phyloP scores from a whole-genome alignment of 306 rosid species.

The Oemleria cerasiformis region DNA sequence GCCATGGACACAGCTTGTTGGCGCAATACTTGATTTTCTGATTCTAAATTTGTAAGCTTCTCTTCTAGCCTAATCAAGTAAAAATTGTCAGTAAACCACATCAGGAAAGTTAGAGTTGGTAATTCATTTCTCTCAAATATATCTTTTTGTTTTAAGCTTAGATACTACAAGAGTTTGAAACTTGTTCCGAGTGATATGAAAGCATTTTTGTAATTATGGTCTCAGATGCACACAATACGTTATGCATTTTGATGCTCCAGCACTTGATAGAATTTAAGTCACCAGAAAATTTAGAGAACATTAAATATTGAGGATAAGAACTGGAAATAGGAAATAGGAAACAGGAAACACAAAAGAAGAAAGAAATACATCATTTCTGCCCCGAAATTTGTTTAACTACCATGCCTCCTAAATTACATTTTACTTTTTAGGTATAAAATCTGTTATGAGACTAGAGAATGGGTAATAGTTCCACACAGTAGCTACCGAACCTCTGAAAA shows the following conservation, averaged over 20 bases:
- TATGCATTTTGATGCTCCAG: background rate
- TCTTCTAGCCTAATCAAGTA: conserved; percentile 77
- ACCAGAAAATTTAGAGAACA: no score
- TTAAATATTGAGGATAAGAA: no score
- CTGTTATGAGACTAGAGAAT: no score
- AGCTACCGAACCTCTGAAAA: no score
- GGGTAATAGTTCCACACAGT: no score
- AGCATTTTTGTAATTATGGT: background rate
- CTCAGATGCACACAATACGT: background rate
- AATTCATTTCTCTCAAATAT: conserved; percentile 11
- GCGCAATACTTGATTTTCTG: conserved; percentile 84
- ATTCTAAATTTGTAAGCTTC: conserved; percentile 72
- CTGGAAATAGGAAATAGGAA: no score
- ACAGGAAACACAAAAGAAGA: no score
- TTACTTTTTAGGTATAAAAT: no score
- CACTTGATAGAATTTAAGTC: no score
- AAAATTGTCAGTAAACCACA: conserved; percentile 34
- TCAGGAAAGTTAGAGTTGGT: conserved; percentile 15
- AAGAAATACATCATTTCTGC: no score
- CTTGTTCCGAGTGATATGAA: background rate
- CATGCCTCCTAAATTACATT: no score
- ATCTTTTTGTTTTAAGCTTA: background rate
- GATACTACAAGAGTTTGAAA: background rate
- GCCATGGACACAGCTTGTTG: conserved; percentile 93
- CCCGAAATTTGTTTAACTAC: no score